Evolutionary conservation across 2,329 filamentous ascomycete genomes (phyloP), one percentile per base, ranked within the genome.

Genomic region (Diplodia mutila): DNA sequence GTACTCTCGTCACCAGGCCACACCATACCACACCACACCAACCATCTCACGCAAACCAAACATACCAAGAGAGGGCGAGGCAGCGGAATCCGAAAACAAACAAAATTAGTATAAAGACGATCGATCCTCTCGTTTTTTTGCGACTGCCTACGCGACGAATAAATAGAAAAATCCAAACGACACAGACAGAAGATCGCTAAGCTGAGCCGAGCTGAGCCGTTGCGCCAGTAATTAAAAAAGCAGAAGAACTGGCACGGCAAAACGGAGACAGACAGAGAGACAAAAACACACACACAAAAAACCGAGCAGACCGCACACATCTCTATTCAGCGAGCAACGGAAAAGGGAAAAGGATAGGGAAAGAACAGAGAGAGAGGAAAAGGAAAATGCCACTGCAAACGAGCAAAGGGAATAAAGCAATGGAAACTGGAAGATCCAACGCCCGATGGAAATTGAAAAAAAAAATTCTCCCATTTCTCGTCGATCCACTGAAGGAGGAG

Each of bases 391-490:
- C 27, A 54, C 51, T 23, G 46, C 54, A 59, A 42, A 34, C 14
- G 18, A 46, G 42, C n/a, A 59, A 54, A 59, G 21, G 39, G 34
- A 59, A 39, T 25, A 42, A 37, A 11, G 34, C 34, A 37, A 37
- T 9, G 23, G 18, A 16, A n/a, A 55, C 5, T 51, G 16, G 29
- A 32, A 9, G n/a, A 55, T 37, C 53, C 61, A 23, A 64, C 61
- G 46, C 61, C 61, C 29, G 52, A 51, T n/a, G 34, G n/a, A 51
- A 64, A 61, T 48, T 9, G 7, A 29, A 29, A 48, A 21, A 14
- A 64, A 21, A 52, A n/a, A 25, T 14, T 12, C 46, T 21, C 52
- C 48, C 37, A 16, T 59, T 59, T 48, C 37, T 61, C 57, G 57
- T 61, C 27, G 21, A 21, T 32, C 11, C 46, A 61, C 9, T 54